phyloP scores from a whole-genome alignment of 176 grass and related monocot genomes.

The Aegilops sharonensis region DNA sequence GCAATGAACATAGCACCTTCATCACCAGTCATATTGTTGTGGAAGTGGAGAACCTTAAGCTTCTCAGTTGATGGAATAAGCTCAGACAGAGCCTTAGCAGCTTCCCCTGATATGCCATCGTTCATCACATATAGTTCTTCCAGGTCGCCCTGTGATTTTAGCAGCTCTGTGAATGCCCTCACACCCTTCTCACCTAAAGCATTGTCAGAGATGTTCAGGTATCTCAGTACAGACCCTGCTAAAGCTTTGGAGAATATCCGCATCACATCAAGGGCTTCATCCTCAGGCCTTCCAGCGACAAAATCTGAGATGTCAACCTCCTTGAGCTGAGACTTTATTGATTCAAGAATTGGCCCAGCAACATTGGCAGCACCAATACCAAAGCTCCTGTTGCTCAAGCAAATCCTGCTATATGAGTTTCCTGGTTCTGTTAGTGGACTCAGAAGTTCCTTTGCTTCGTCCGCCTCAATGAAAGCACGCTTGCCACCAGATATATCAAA shows the following conservation, averaged over 20 bases:
- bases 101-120: not conserved
- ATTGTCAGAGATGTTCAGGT: constrained; percentile 11
- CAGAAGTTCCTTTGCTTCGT: not conserved
- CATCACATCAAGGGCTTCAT: constrained; percentile 21
- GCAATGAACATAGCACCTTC: constrained; percentile 12
- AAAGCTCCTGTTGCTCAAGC: constrained; percentile 11
- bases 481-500: constrained; percentile 72
- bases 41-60: constrained; percentile 9
- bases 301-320: constrained; percentile 2
- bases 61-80: constrained; percentile 7
- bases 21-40: constrained; percentile 17
- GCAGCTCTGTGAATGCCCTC: not conserved
- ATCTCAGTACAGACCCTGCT: constrained; percentile 3
- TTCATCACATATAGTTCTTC: constrained; percentile 9
- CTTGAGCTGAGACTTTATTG: not conserved
- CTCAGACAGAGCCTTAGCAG: not conserved
- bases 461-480: constrained; percentile 43
- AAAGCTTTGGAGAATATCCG: constrained; percentile 2
- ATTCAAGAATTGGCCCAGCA: constrained; percentile 14
- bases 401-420: not conserved
- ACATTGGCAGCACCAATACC: not conserved
- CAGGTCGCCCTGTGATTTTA: not conserved
- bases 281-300: not conserved
- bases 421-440: not conserved
- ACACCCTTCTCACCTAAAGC: constrained; percentile 4